Percentiles rank a stretch among this genome's conserved stretches.
These are phyloP conservation scores for Mucor circinelloides DNA, from an alignment of 371 early-diverging fungal species.

Conservation along the genomic window DNA sequence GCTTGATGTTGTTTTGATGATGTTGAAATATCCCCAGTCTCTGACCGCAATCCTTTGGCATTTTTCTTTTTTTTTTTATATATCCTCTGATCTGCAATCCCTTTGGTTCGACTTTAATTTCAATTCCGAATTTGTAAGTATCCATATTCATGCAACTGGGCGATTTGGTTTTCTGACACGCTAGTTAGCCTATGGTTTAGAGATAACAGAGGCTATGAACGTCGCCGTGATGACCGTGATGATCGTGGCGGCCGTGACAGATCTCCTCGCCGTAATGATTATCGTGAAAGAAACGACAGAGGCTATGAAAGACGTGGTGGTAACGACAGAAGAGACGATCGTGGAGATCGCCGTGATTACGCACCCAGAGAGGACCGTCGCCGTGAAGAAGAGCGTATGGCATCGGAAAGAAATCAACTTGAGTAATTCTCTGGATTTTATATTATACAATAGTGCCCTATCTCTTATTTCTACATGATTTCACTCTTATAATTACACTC, in stretches of 20 bases:
- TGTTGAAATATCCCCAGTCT: neutral
- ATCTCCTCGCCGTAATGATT: slow-evolving; percentile 24
- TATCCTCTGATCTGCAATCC: neutral
- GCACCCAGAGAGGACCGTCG: neutral
- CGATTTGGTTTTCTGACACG: neutral
- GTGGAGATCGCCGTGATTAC: neutral
- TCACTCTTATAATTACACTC: neutral
- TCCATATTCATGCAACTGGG: neutral
- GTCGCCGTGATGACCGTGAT: slow-evolving; percentile 3
- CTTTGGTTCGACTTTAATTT: neutral
- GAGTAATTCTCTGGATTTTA: neutral
- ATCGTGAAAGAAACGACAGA: neutral
- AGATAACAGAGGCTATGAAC: slow-evolving; percentile 10
- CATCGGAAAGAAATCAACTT: neutral
- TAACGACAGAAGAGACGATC: neutral
- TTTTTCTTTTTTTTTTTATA: slow-evolving; percentile 13
- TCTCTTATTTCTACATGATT: neutral
- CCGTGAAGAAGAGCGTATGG: neutral
- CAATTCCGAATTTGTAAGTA: neutral
- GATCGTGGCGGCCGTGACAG: slow-evolving; percentile 27
- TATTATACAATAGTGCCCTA: neutral
- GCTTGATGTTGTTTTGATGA: slow-evolving; percentile 7
- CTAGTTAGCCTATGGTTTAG: neutral
- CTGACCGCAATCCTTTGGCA: slow-evolving; percentile 15
- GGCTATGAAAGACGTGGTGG: slow-evolving; percentile 6